Evolutionary conservation across 148 eudicot species (phyloP).

Genomic region (Arbutus unedo): DNA sequence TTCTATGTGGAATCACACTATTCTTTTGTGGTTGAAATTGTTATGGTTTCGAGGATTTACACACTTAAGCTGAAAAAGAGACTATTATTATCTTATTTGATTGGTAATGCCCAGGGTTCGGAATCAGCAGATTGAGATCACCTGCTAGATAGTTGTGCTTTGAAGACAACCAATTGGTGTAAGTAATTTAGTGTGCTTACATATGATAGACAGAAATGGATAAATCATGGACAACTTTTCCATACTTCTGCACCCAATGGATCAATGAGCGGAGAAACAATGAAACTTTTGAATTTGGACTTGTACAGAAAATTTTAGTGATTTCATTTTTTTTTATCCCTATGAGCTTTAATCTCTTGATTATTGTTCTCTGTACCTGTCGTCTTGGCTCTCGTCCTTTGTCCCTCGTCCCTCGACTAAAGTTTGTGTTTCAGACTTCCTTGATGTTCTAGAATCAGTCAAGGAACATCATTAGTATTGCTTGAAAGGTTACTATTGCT

Average conservation of each 20-base stretch:
- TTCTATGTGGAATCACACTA: background rate
- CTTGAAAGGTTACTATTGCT: background rate
- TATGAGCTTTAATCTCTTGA: background rate
- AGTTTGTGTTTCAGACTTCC: background rate
- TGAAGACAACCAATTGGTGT: no score
- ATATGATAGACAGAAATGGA: no score
- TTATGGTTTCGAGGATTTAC: background rate
- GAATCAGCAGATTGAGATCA: no score
- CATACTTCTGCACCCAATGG: background rate
- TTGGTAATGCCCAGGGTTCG: background rate
- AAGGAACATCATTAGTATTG: slow-evolving; percentile 10
- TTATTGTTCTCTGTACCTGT: background rate
- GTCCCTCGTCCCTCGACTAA: background rate
- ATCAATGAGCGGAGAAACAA: background rate
- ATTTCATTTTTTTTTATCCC: background rate
- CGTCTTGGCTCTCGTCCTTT: background rate
- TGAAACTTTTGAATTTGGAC: background rate
- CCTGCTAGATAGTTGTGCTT: no score
- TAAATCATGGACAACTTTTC: no score
- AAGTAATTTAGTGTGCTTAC: no score
- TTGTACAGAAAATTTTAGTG: background rate
- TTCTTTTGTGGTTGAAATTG: slow-evolving; percentile 2
- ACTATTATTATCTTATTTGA: background rate
- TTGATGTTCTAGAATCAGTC: background rate
- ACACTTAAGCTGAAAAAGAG: slow-evolving; percentile 1